Percentiles rank a stretch among this genome's conserved stretches.
These are phyloP conservation scores for Fusarium oligoseptatum DNA, from an alignment of 2,329 filamentous ascomycete species.

Conservation along the genomic window DNA sequence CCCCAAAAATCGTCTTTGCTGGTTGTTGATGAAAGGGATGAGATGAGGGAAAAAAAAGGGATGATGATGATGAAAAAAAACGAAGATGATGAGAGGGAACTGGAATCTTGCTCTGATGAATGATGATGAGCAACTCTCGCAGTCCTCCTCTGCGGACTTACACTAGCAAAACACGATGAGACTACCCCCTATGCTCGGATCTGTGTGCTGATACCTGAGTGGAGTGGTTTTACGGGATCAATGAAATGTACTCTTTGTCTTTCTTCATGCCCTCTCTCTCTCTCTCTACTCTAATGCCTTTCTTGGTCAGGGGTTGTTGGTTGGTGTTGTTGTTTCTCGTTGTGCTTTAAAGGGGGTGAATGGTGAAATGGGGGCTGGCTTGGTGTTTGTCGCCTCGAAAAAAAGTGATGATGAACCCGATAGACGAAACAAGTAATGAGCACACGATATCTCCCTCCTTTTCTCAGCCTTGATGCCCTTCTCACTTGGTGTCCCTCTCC, in stretches of 20 bases:
- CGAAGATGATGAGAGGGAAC: conserved; percentile 19
- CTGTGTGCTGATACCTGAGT: conserved; percentile 43
- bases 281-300: conserved; percentile 6
- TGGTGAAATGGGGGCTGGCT: neutral
- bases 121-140: conserved; percentile 12
- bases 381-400: conserved; percentile 13
- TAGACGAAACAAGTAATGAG: conserved; percentile 41
- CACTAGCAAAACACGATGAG: conserved; percentile 33
- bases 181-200: conserved; percentile 23
- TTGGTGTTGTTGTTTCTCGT: conserved; percentile 7
- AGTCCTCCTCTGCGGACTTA: conserved; percentile 21
- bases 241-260: conserved; percentile 45
- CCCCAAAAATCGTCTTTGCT: conserved; percentile 35
- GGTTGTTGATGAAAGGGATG: conserved; percentile 29
- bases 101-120: conserved; percentile 27
- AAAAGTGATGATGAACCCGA: conserved; percentile 23
- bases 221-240: conserved; percentile 46
- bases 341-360: conserved; percentile 6
- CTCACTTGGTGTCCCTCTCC: neutral
- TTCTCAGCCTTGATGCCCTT: neutral
- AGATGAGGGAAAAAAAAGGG: conserved; percentile 9
- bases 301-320: conserved; percentile 8
- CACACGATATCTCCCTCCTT: conserved; percentile 24
- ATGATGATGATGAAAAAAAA: neutral
- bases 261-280: neutral